Base-by-base conservation (phyloP, 495 filamentous ascomycete genomes). In the Coniosporium apollinis region DNA sequence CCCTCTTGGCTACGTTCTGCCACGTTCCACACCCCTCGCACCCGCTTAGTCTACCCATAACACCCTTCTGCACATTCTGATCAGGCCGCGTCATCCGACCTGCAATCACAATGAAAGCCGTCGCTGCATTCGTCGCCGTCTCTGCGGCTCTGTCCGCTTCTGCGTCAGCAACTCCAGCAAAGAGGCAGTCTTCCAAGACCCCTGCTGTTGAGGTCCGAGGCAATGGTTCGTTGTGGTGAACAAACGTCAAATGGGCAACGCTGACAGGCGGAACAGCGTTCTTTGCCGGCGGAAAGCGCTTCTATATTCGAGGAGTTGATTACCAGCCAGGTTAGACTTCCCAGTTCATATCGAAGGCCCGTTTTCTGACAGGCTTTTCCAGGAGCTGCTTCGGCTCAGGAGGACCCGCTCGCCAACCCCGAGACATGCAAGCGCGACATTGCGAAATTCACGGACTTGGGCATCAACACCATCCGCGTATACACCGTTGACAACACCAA, bases 261-360 rank as follows among this genome's bases (percentile, higher is more conserved):
- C 9, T 30, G 28, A 30, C 3, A 26, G 19, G 34, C 47, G 60
- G 44, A 59, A 45, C 11, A 78, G 84, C 87, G 34, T 94, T 94
- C 69, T 94, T 85, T 65, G 67, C 78, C 47, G 84, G 82, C 38
- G 56, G 69, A 42, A 56, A 73, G 8, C 76, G 87, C 41, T 96
- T 93, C 70, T 94, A 94, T 55, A 72, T 96, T 34, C 80, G 84
- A 29, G 87, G 87, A 52, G 76, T 96, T 44, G 87, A 94, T 65
- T 94, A 92, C 59, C 86, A 94, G 55, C 86, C 86, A 33, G 85
- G 54, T 57, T 43, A 19, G 37, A 14, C n/a, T n/a, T n/a, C n/a
- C n/a, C n/a, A n/a, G n/a, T n/a, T n/a, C n/a, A n/a, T n/a, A n/a
- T n/a, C n/a, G n/a, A n/a, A 4, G 14, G 20, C n/a, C n/a, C n/a